Percentiles rank a stretch among this genome's conserved stretches.
phyloP scores from a whole-genome alignment of 768 basidiomycete species.

The Butyriboletus loyo region DNA sequence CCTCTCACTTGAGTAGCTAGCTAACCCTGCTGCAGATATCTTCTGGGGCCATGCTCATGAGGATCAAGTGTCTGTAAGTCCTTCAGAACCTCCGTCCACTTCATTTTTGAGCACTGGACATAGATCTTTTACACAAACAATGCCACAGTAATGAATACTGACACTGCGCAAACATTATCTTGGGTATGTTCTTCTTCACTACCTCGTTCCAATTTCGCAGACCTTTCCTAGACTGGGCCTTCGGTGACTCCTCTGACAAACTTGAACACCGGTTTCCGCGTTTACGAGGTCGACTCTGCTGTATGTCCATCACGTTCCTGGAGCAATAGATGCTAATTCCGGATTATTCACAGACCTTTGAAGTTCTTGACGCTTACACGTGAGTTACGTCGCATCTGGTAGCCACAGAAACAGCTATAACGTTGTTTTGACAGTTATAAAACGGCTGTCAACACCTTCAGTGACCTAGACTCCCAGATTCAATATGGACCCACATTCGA shows the following conservation, averaged over 20 bases:
- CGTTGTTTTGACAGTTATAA: slow-evolving; percentile 47
- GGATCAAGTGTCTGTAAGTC: slow-evolving; percentile 59
- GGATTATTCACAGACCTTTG: slow-evolving; percentile 56
- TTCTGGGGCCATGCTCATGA: slow-evolving; percentile 80
- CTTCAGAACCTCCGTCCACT: neutral
- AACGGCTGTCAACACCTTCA: slow-evolving; percentile 57
- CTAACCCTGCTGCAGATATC: slow-evolving; percentile 44
- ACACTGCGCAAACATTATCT: slow-evolving; percentile 53
- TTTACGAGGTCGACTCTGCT: slow-evolving; percentile 48
- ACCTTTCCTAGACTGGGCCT: slow-evolving; percentile 53
- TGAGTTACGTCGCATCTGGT: slow-evolving; percentile 32
- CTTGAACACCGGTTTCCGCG: slow-evolving; percentile 68
- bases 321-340: slow-evolving; percentile 1
- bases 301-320: slow-evolving; percentile 36
- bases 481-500: slow-evolving; percentile 57
- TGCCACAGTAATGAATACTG: slow-evolving; percentile 53
- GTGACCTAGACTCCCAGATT: slow-evolving; percentile 54
- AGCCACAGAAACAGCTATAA: neutral
- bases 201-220: slow-evolving; percentile 3
- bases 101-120: neutral
- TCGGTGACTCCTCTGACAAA: slow-evolving; percentile 69
- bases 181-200: slow-evolving; percentile 38
- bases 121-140: slow-evolving; percentile 76
- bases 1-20: neutral
- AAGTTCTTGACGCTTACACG: slow-evolving; percentile 77